A percentile compares a stretch with the other conserved stretches of the same genome.
phyloP scores from a whole-genome alignment of 129 eudicot genomes.

The Flaveria ramosissima region DNA sequence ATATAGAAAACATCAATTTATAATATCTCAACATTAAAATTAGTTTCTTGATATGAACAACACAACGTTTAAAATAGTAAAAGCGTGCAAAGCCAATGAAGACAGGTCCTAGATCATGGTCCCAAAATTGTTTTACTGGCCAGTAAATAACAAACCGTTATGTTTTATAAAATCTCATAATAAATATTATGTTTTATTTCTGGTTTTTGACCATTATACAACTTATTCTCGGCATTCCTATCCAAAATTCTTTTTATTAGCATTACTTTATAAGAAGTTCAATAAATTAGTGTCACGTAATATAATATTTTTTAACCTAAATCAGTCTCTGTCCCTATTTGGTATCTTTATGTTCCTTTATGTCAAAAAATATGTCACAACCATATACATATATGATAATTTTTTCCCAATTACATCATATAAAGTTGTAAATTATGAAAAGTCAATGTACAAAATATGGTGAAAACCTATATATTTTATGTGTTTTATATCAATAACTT shows the following conservation, averaged over 20 bases:
- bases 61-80: not conserved
- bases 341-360: not conserved
- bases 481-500: too few species aligned
- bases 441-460: not conserved
- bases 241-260: too few species aligned
- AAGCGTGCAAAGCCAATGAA: constrained; percentile 8
- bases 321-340: too few species aligned
- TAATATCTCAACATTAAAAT: not conserved
- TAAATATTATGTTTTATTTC: not conserved
- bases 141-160: constrained; percentile 14
- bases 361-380: not conserved
- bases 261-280: too few species aligned
- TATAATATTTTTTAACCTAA: too few species aligned
- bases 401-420: not conserved
- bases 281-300: too few species aligned
- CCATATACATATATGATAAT: not conserved
- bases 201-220: not conserved
- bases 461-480: not conserved
- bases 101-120: constrained; percentile 33
- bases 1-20: not conserved
- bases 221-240: not conserved
- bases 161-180: not conserved
- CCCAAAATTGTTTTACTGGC: constrained; percentile 12
- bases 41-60: not conserved
- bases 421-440: not conserved